phyloP scores from a whole-genome alignment of 148 eudicot species.

The Gaultheria prostrata region DNA sequence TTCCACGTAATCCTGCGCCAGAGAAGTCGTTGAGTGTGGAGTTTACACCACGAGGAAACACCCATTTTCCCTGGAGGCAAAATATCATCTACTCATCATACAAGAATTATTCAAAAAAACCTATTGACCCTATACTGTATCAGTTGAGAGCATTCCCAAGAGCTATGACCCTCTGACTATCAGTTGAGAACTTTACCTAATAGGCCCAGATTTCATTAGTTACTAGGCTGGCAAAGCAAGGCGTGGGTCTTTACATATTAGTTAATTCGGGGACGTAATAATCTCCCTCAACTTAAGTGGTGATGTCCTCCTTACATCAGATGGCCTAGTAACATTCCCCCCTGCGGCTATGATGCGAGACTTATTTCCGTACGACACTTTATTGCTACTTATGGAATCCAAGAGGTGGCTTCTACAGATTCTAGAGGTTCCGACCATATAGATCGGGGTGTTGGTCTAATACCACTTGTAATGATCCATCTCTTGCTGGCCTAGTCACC shows the following conservation, averaged over 20 bases:
- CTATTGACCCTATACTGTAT: constrained; percentile 15
- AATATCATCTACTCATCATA: constrained; percentile 33
- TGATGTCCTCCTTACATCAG: background rate
- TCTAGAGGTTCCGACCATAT: background rate
- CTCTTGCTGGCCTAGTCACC: background rate
- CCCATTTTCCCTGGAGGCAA: constrained; percentile 32
- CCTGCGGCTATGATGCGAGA: background rate
- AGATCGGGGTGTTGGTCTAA: background rate
- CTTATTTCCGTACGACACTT: background rate
- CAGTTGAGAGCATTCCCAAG: background rate
- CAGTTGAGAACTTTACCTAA: background rate
- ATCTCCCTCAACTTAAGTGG: background rate
- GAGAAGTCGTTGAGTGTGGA: constrained; percentile 67
- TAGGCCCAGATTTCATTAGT: background rate
- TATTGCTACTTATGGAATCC: background rate
- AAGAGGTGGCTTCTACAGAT: background rate
- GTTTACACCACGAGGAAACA: constrained; percentile 37
- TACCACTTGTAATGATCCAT: background rate
- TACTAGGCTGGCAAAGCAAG: background rate
- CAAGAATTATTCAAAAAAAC: constrained; percentile 17
- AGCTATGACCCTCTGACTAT: background rate
- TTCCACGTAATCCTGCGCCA: constrained; percentile 74
- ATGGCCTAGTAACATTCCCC: background rate
- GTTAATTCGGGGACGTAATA: background rate
- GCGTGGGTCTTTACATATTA: background rate